Base-by-base conservation (phyloP, 164 flowering plant genomes). In the Berberis vulgaris region DNA sequence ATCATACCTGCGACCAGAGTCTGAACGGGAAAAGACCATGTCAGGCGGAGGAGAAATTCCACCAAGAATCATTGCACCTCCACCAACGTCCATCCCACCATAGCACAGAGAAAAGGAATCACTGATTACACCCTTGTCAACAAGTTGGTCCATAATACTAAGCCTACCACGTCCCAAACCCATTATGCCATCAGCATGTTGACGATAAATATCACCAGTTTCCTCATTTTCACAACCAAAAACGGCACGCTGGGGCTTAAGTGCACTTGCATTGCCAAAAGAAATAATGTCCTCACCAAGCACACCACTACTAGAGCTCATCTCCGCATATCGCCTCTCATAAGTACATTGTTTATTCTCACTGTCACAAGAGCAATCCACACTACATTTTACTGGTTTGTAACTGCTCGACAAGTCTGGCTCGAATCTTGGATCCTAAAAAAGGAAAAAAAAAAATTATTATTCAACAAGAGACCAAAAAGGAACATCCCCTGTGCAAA, bases 41-140 rank as follows among this genome's bases (percentile, higher is more conserved):
- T 74, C 88, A 43, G 75, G n/a, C 4, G 97, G 98, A 41, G 84
- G 77, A 72, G 84, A 59, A 61, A 91, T 77, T 64, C 80, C 85
- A 71, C 99, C 99, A 72, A 95, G 96, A 71, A 95, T 81, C 99
- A 95, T 91, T 41, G 96, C 86, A 66, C 99, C 99, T 41, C 99
- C 98, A 55, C 98, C 99, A 74, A 91, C 50, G 68, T 74, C 89
- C 98, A 91, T 95, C 49, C 99, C 99, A 64, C 99, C 99, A 76
- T 85, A 95, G 66, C 99, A 95, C 56, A 95, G 75, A 12, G 98
- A 88, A 73, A 95, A 95, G 1, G 99, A 91, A 81, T 95, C 92
- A 79, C 80, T 80, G 49, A 95, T 91, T 41, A 86, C 87, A 77
- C 85, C 84, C 72, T 80, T 89, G 2, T 82, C 89, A 65, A 88